Evolutionary conservation across 1,139 yeast species (phyloP), one percentile per base, ranked within the genome.

Genomic region (Geotrichum aggregatum): DNA sequence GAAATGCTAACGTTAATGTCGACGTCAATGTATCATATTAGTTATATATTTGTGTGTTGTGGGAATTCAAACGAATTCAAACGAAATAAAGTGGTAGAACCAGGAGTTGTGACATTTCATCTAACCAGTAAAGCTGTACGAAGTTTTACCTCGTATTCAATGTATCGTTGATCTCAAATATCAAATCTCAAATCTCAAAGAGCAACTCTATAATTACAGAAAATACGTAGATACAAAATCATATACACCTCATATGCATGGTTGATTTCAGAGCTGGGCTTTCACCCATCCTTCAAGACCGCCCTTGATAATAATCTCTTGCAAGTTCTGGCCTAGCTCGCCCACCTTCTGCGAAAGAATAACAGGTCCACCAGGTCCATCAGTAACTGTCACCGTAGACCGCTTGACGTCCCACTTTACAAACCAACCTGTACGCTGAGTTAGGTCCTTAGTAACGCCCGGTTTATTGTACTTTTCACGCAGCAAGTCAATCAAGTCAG

Each of bases 261-360:
- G n/a, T n/a, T n/a, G n/a, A n/a, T n/a, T n/a, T 47, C 49, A 49
- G 14, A 54, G 43, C 39, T 55, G 56, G 39, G 91, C 78, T 71
- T 80, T 85, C 57, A 92, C 98, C 98, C 98, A 92, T 45, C 96
- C 95, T 77, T 92, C 99, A 57, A 92, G 80, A 50, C 99, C 99
- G 47, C 98, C 98, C 70, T 89, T 85, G 61, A 92, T 91, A 61
- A 92, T 92, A 63, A 92, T 92, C 62, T 92, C 98, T 73, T 92
- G 99, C 67, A 92, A 77, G 69, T 91, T 91, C 55, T 91, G 83
- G 60, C 98, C 98, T 59, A 92, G 77, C 69, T 92, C 98, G 56
- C 98, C 98, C 47, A 92, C 98, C 71, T 85, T 86, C 67, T 87
- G 95, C 58, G 79, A 79, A 61, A 91, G 75, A 19, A 91, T 77